Base-by-base conservation (phyloP, 352 stramenopile species). In the Plasmopara viticola region DNA sequence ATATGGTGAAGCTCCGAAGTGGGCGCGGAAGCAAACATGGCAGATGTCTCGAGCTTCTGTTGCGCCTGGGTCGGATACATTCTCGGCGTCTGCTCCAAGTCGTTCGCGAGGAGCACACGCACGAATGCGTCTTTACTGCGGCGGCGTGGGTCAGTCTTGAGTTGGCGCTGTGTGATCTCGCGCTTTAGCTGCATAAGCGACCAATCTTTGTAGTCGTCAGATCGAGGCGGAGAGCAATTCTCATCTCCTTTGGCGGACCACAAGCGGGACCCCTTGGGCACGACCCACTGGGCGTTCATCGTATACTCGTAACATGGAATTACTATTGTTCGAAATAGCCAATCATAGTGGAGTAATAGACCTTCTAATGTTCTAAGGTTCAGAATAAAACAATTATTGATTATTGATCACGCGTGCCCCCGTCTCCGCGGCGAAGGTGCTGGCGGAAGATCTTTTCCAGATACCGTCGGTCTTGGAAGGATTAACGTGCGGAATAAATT, bases 201-300 rank as follows among this genome's bases (percentile, higher is more conserved):
- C 71, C 71, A 82, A 20, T 77, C 58, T 31, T 66, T 69, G 58
- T 82, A 82, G 48, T 82, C 68, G 46, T 82, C 68, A n/a, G 71
- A 82, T 34, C 51, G 60, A 20, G 71, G 71, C 3, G 68, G 54
- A 5, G 65, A 61, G 45, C 71, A 82, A 41, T 50, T 55, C 13
- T 72, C 60, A 48, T 82, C 71, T 14, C 63, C 56, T 47, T 65
- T 60, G 8, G 71, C 71, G 4, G 65, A 77, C 71, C 71, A 82
- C 52, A 74, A 48, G 39, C 38, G 51, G 9, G 68, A 78, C 20
- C 71, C 62, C 39, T 62, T 66, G 9, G 60, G 61, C 9, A 54
- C 51, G 51, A 52, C 57, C 58, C 56, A 60, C 14, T 59, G 42
- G 25, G 45, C 44, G 51, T 66, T 70, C 62, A 66, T 70, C 35